A percentile compares a stretch with the other conserved stretches of the same genome.
Conservation (phyloP, 2,329 filamentous ascomycete species). For the Epichloe coenophiala region DNA sequence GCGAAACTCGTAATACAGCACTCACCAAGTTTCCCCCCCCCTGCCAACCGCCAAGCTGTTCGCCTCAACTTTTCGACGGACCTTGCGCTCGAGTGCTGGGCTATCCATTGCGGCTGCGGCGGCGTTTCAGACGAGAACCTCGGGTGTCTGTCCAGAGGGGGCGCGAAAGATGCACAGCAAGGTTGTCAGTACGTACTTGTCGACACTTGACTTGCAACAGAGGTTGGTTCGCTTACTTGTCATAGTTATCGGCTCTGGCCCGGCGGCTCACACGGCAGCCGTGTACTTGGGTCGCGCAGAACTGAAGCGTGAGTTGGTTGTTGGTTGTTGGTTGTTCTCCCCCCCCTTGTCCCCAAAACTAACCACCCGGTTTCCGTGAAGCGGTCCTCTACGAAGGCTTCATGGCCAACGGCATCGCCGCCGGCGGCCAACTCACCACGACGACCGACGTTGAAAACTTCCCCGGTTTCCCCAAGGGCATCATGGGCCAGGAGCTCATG, state of each 20-base stretch:
- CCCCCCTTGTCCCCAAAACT: not conserved
- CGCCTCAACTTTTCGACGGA: slow-evolving; percentile 65
- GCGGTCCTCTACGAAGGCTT: slow-evolving; percentile 95
- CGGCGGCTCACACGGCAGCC: slow-evolving; percentile 92
- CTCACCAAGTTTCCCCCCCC: not conserved
- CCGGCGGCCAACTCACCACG: slow-evolving; percentile 92
- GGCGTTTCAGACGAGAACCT: slow-evolving; percentile 35
- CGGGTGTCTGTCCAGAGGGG: not conserved
- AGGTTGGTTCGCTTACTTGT: not conserved
- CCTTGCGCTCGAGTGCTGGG: slow-evolving; percentile 62
- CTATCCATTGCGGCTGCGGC: slow-evolving; percentile 60
- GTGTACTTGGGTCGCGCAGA: slow-evolving; percentile 93
- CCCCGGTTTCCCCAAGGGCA: slow-evolving; percentile 77
- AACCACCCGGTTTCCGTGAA: slow-evolving; percentile 12
- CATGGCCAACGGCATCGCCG: slow-evolving; percentile 90
- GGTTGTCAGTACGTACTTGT: slow-evolving; percentile 60
- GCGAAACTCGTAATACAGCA: too few species aligned
- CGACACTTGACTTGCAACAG: not conserved
- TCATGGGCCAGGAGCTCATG: slow-evolving; percentile 84
- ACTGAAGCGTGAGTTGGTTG: slow-evolving; percentile 52
- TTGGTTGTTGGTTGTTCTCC: too few species aligned
- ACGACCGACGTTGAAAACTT: slow-evolving; percentile 98
- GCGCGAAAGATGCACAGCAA: slow-evolving; percentile 74
- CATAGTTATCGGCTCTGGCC: slow-evolving; percentile 77
- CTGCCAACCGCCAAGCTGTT: slow-evolving; percentile 66